Percentiles rank a stretch among this genome's conserved stretches.
Conservation (phyloP, 1,139 yeast species). For the Candida anutae region DNA sequence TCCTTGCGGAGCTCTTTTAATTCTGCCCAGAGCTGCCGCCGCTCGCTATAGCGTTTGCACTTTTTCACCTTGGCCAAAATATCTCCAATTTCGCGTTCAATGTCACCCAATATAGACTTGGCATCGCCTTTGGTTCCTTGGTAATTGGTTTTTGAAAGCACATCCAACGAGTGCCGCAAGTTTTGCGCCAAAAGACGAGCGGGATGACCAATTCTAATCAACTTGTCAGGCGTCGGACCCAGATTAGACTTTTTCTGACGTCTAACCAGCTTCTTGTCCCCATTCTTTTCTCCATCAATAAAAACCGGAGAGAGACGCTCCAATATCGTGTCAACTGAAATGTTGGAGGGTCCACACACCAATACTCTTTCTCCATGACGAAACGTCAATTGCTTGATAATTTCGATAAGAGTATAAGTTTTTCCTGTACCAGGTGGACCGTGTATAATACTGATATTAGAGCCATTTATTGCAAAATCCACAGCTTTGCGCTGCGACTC, state of each 20-base stretch:
- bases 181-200: conserved; percentile 66
- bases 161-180: conserved; percentile 68
- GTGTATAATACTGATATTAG: conserved; percentile 38
- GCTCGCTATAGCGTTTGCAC: conserved; percentile 55
- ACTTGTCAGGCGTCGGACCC: conserved; percentile 36
- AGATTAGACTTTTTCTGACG: conserved; percentile 11
- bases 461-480: conserved; percentile 29
- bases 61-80: conserved; percentile 56
- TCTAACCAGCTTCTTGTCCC: conserved; percentile 8
- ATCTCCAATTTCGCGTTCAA: conserved; percentile 62
- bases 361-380: conserved; percentile 56
- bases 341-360: conserved; percentile 93
- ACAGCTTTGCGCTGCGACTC: conserved; percentile 52
- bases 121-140: conserved; percentile 36
- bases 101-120: conserved; percentile 58
- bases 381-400: conserved; percentile 63
- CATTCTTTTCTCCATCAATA: conserved; percentile 11
- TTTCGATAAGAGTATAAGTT: conserved; percentile 81
- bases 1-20: conserved; percentile 67
- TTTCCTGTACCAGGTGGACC: conserved; percentile 51
- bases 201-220: conserved; percentile 88
- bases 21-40: conserved; percentile 61
- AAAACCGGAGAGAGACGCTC: conserved; percentile 57
- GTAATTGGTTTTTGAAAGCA: conserved; percentile 46
- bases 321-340: conserved; percentile 87